A percentile compares a stretch with the other conserved stretches of the same genome.
phyloP scores from a whole-genome alignment of 2,329 filamentous ascomycete genomes.

The Diatrype stigma region DNA sequence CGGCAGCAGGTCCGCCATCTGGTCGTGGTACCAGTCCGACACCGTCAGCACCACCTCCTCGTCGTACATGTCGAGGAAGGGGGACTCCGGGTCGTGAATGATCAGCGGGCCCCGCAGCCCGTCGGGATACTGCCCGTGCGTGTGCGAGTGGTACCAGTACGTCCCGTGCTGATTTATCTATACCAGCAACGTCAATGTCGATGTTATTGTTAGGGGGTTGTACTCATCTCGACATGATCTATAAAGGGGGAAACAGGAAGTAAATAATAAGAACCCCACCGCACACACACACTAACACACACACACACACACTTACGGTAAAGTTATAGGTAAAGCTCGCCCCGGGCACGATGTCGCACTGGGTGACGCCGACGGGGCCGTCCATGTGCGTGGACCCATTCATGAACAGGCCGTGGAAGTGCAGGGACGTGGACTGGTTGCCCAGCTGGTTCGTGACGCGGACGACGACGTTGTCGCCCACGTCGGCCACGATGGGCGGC shows the following conservation, averaged over 20 bases:
- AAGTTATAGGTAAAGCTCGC: constrained; percentile 67
- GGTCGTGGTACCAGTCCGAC: constrained; percentile 68
- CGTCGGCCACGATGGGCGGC: constrained; percentile 58
- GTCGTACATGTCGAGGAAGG: constrained; percentile 54
- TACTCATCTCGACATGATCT: no score
- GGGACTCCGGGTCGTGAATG: constrained; percentile 58
- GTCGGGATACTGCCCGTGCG: constrained; percentile 65
- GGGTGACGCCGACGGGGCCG: constrained; percentile 61
- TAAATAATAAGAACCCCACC: no score
- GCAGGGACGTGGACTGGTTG: constrained; percentile 59
- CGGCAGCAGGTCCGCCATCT: constrained; percentile 43
- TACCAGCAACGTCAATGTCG: constrained; percentile 4
- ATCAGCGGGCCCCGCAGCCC: constrained; percentile 62
- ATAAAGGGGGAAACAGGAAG: no score
- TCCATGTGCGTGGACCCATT: constrained; percentile 68
- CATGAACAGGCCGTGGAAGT: constrained; percentile 70
- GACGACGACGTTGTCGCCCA: constrained; percentile 59
- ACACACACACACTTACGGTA: constrained; percentile 41
- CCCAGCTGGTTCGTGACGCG: constrained; percentile 56
- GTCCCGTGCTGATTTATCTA: constrained; percentile 64
- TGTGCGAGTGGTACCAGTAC: constrained; percentile 77
- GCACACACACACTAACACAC: no score
- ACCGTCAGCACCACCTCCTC: constrained; percentile 62
- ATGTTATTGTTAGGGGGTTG: no score
- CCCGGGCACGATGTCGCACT: constrained; percentile 63